Evolutionary conservation across 305 asterid species (phyloP).

Genomic region (Fraxinus sp.): DNA sequence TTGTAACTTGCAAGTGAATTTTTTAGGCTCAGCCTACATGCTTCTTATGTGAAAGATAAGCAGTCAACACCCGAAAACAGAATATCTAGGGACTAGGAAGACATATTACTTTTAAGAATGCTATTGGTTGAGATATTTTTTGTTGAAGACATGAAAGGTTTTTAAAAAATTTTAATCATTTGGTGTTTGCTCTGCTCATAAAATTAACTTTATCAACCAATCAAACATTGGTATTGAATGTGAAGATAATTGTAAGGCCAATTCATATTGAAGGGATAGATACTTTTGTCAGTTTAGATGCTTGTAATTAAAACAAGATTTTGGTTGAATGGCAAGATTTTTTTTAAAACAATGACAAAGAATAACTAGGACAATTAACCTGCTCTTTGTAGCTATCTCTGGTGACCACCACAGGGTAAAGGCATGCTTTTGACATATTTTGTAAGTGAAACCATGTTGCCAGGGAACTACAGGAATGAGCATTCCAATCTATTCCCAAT

Average conservation of each 20-base stretch:
- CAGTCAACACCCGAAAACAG: neutral
- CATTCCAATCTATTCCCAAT: neutral
- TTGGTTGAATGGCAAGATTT: neutral
- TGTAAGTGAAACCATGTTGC: neutral
- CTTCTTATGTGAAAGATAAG: neutral
- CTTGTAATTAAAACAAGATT: neutral
- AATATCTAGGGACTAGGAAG: too few species aligned
- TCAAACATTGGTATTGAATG: neutral
- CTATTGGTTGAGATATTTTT: neutral
- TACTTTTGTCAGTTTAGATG: neutral
- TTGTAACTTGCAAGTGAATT: neutral
- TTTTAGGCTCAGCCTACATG: neutral
- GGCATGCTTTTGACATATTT: neutral
- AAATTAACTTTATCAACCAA: neutral
- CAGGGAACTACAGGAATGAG: neutral
- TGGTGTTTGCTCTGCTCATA: neutral
- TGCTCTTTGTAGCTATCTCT: neutral
- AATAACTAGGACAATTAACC: neutral
- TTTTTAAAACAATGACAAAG: neutral
- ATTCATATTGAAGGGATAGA: neutral
- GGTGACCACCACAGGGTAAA: neutral
- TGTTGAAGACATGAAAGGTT: neutral
- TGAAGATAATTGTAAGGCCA: neutral
- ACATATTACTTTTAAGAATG: neutral
- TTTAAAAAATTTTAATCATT: neutral